Evolutionary conservation across 306 rosid genomes (phyloP).

Genomic region (Pterocarpus macrocarpus): DNA sequence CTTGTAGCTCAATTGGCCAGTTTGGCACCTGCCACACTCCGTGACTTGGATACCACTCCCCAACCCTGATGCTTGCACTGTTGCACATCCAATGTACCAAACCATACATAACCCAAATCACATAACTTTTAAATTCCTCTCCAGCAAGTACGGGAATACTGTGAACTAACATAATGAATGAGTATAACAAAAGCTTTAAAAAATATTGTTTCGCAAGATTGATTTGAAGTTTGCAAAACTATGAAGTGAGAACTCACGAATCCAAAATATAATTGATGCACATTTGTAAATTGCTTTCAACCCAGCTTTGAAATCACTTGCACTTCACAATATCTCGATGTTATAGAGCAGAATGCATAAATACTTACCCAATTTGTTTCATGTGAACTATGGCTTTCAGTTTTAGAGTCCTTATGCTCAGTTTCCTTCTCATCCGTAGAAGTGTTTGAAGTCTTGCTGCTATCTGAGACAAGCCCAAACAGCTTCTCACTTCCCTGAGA

Average conservation of each 20-base stretch:
- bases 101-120: conserved; percentile 10
- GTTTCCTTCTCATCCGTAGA: conserved; percentile 34
- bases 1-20: background rate
- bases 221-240: conserved; percentile 2
- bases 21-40: background rate
- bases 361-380: conserved; percentile 64
- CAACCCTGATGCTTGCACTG: background rate
- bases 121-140: background rate
- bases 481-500: conserved; percentile 92
- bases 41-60: background rate
- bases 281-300: conserved; percentile 20
- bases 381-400: conserved; percentile 39
- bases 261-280: conserved; percentile 14
- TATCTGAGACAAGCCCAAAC: conserved; percentile 74
- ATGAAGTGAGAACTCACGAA: background rate
- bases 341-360: conserved; percentile 20
- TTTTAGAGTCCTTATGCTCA: conserved; percentile 43
- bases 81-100: background rate
- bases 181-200: conserved; percentile 27
- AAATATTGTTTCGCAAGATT: background rate
- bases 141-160: conserved; percentile 6
- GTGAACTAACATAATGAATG: conserved; percentile 15
- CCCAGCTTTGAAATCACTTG: conserved; percentile 3
- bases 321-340: conserved; percentile 31
- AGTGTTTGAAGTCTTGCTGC: conserved; percentile 47